Percentiles rank a stretch among this genome's conserved stretches.
Evolutionary conservation across 495 filamentous ascomycete genomes (phyloP).

Genomic region (Echria macrotheca): DNA sequence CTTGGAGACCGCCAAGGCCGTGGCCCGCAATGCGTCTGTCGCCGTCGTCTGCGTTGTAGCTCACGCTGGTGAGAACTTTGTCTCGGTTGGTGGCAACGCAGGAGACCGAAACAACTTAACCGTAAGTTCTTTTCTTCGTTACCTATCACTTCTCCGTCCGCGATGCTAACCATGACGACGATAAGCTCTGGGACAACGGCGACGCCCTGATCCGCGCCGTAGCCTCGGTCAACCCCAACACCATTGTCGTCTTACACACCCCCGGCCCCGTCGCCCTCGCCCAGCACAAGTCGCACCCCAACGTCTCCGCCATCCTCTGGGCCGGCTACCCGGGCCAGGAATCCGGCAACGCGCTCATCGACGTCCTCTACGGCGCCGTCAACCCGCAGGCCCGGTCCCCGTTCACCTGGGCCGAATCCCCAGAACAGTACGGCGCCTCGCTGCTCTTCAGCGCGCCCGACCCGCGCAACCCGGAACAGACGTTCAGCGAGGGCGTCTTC

Average conservation of each 20-base stretch:
- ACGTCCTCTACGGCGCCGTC: constrained; percentile 46
- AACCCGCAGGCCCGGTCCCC: constrained; percentile 50
- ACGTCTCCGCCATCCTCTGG: constrained; percentile 53
- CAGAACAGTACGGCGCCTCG: constrained; percentile 43
- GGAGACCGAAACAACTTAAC: constrained; percentile 51
- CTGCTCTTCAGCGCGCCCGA: constrained; percentile 29
- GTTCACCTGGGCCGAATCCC: constrained; percentile 47
- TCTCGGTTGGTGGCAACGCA: constrained; percentile 51
- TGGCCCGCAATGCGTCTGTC: constrained; percentile 34
- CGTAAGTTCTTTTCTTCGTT: too few species aligned
- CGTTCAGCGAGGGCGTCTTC: constrained; percentile 44
- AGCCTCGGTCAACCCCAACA: constrained; percentile 44
- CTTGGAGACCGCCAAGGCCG: constrained; percentile 28
- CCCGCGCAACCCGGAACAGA: constrained; percentile 30
- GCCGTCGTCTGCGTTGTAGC: constrained; percentile 56
- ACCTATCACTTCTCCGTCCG: too few species aligned
- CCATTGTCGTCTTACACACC: constrained; percentile 51
- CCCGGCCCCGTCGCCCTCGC: constrained; percentile 46
- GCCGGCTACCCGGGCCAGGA: constrained; percentile 53
- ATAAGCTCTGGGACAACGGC: constrained; percentile 48
- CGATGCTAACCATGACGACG: too few species aligned
- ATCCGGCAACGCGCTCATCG: constrained; percentile 46
- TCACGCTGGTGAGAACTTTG: constrained; percentile 49
- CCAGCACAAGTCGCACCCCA: constrained; percentile 45
- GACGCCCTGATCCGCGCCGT: constrained; percentile 48